Conservation (phyloP, 495 filamentous ascomycete genomes). For the Daldinia loculata region DNA sequence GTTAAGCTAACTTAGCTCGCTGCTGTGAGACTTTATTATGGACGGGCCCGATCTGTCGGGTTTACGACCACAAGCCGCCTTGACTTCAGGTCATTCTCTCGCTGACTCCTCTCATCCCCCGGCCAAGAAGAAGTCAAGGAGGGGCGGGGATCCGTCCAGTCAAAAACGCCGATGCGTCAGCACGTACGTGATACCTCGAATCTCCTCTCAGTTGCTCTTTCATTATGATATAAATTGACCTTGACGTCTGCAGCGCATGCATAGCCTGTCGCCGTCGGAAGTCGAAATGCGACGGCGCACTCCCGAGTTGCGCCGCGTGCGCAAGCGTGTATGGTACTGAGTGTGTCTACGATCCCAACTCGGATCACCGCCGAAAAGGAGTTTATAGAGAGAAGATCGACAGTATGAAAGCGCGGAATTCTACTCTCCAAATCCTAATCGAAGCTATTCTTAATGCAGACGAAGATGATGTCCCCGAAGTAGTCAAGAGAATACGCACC, state of each 20-base stretch:
- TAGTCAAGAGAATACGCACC: slow-evolving; percentile 86
- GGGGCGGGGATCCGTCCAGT: slow-evolving; percentile 57
- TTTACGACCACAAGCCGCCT: slow-evolving; percentile 25
- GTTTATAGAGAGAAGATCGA: slow-evolving; percentile 97
- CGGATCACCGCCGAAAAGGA: slow-evolving; percentile 93
- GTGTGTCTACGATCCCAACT: slow-evolving; percentile 94
- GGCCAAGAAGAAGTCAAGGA: slow-evolving; percentile 61
- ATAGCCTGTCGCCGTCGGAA: slow-evolving; percentile 91
- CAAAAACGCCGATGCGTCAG: slow-evolving; percentile 89
- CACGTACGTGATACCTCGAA: slow-evolving; percentile 56
- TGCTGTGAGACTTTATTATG: slow-evolving; percentile 33
- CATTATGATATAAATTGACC: slow-evolving; percentile 17
- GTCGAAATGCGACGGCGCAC: slow-evolving; percentile 94
- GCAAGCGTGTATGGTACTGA: slow-evolving; percentile 93
- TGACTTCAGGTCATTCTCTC: slow-evolving; percentile 26
- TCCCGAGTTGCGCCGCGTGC: slow-evolving; percentile 93
- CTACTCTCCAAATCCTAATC: slow-evolving; percentile 88
- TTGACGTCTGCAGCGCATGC: slow-evolving; percentile 64
- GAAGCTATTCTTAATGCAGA: slow-evolving; percentile 91
- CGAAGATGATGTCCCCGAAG: slow-evolving; percentile 79
- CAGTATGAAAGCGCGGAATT: slow-evolving; percentile 83
- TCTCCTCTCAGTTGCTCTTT: background rate
- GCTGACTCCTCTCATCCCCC: slow-evolving; percentile 32
- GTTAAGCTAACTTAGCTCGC: slow-evolving; percentile 12
- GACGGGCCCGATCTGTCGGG: slow-evolving; percentile 35